Percentiles rank a stretch among this genome's conserved stretches.
These are phyloP conservation scores for Beauveria sp. DNA, from an alignment of 2,329 filamentous ascomycete genomes.

Conservation along the genomic window DNA sequence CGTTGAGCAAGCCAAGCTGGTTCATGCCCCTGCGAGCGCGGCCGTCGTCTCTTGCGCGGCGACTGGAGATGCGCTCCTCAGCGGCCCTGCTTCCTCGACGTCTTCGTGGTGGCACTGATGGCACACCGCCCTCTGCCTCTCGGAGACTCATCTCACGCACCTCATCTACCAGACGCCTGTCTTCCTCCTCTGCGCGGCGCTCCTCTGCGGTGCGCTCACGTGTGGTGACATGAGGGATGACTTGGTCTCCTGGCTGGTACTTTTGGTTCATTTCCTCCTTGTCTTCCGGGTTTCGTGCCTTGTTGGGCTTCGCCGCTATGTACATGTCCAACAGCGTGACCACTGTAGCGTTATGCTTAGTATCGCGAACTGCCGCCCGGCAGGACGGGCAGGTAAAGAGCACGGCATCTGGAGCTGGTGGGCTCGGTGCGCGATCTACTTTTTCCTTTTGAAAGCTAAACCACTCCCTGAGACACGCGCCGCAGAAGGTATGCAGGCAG, in stretches of 20 bases:
- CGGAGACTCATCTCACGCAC: constrained; percentile 67
- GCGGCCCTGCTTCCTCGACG: constrained; percentile 16
- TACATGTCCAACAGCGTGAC: constrained; percentile 87
- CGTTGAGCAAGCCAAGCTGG: constrained; percentile 30
- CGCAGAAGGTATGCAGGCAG: constrained; percentile 94
- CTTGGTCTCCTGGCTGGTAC: constrained; percentile 75
- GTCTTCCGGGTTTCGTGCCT: constrained; percentile 62
- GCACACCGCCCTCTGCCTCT: constrained; percentile 50
- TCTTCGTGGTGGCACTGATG: constrained; percentile 15
- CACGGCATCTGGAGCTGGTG: constrained; percentile 39
- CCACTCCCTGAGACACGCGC: constrained; percentile 93
- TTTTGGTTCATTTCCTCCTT: constrained; percentile 66
- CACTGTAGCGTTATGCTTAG: constrained; percentile 83
- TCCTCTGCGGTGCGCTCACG: constrained; percentile 46
- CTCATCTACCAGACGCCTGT: constrained; percentile 62
- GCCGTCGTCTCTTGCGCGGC: constrained; percentile 27
- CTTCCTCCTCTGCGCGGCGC: constrained; percentile 53
- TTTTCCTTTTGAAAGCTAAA: constrained; percentile 70
- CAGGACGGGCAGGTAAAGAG: constrained; percentile 89
- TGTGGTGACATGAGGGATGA: constrained; percentile 57
- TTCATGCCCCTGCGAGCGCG: constrained; percentile 27
- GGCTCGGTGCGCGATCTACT: constrained; percentile 42
- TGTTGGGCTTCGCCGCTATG: constrained; percentile 68
- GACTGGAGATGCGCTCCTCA: constrained; percentile 22
- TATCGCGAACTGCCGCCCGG: constrained; percentile 77